Conservation (phyloP, 1,284 basidiomycete genomes). For the Fomitopsis pinicola region DNA sequence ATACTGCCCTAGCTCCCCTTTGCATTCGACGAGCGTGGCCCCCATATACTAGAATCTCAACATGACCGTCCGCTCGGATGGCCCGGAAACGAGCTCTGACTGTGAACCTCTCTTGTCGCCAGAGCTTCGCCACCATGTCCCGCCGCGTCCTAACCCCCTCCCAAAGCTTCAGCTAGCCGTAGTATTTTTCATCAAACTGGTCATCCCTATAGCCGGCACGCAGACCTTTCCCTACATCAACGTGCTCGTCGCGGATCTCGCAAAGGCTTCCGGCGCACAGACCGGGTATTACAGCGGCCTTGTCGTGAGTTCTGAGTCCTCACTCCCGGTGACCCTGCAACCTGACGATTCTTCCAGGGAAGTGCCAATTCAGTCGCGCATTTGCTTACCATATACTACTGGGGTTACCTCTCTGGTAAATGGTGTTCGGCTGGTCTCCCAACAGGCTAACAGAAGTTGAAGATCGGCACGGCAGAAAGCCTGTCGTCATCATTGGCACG, state of each 20-base stretch:
- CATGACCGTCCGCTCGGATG: neutral
- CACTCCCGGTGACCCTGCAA: neutral
- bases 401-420: slow-evolving; percentile 31
- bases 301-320: slow-evolving; percentile 16
- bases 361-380: slow-evolving; percentile 27
- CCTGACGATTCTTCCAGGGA: slow-evolving; percentile 13
- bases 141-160: slow-evolving; percentile 17
- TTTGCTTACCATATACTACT: slow-evolving; percentile 30
- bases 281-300: slow-evolving; percentile 32
- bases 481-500: slow-evolving; percentile 53
- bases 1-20: no score
- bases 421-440: neutral
- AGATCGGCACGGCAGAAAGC: slow-evolving; percentile 57
- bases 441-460: slow-evolving; percentile 18
- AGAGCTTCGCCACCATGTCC: neutral
- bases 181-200: slow-evolving; percentile 28
- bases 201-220: slow-evolving; percentile 23
- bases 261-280: slow-evolving; percentile 23
- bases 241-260: slow-evolving; percentile 28
- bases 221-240: slow-evolving; percentile 34
- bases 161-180: slow-evolving; percentile 25
- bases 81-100: neutral
- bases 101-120: neutral
- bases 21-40: no score
- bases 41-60: neutral